Evolutionary conservation across 2,329 filamentous ascomycete genomes (phyloP).

Genomic region (Metarhizium brunneum): DNA sequence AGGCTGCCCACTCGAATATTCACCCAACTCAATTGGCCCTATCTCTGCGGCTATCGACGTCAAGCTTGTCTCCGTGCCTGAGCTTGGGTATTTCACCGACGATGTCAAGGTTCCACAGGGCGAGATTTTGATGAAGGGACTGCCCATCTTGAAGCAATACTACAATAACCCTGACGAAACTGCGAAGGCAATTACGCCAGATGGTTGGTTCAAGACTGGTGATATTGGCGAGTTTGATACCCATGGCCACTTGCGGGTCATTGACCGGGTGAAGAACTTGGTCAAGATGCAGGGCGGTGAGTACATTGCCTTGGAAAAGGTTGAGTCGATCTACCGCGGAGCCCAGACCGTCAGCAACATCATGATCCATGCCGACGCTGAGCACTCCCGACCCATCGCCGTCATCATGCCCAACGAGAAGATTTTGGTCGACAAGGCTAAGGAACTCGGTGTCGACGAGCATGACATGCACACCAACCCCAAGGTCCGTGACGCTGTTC

Average conservation of each 20-base stretch:
- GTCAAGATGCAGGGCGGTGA: slow-evolving; percentile 94
- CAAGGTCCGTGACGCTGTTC: slow-evolving; percentile 51
- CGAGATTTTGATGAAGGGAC: slow-evolving; percentile 83
- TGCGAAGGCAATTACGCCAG: slow-evolving; percentile 62
- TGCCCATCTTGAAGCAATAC: slow-evolving; percentile 67
- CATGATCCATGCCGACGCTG: slow-evolving; percentile 72
- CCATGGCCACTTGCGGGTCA: slow-evolving; percentile 73
- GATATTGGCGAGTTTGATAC: slow-evolving; percentile 86
- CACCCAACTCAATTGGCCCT: slow-evolving; percentile 66
- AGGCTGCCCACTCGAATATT: slow-evolving; percentile 79
- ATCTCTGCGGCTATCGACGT: slow-evolving; percentile 70
- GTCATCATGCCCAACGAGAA: slow-evolving; percentile 65
- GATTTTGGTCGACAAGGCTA: slow-evolving; percentile 49
- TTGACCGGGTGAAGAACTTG: slow-evolving; percentile 96
- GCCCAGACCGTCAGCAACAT: slow-evolving; percentile 73
- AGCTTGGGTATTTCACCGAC: slow-evolving; percentile 74
- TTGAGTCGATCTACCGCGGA: slow-evolving; percentile 84
- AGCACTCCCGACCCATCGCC: slow-evolving; percentile 70
- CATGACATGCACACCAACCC: slow-evolving; percentile 57
- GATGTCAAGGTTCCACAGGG: slow-evolving; percentile 68
- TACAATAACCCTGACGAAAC: slow-evolving; percentile 83
- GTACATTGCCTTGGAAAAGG: slow-evolving; percentile 94
- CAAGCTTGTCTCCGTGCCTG: slow-evolving; percentile 84
- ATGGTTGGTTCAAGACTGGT: slow-evolving; percentile 96
- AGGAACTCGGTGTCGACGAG: slow-evolving; percentile 53